These are phyloP conservation scores for Ceratocystis alfenasii DNA, from an alignment of 2,329 filamentous ascomycete species.

Conservation along the genomic window DNA sequence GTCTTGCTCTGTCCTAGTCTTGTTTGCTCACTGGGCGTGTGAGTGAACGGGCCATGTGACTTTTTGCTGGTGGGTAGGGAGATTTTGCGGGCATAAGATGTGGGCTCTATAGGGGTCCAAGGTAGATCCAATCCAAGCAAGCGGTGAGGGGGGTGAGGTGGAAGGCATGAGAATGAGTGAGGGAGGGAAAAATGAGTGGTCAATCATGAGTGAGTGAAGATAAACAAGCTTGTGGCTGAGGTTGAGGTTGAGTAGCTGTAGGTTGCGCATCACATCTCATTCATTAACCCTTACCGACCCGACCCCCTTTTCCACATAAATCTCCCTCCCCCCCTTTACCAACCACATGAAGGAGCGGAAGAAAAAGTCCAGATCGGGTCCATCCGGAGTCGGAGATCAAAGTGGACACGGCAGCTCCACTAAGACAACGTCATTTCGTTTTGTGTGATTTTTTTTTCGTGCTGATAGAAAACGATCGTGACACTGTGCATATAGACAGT, in stretches of 20 bases:
- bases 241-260: background rate
- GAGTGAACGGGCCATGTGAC: constrained; percentile 1
- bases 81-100: background rate
- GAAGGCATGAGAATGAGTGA: background rate
- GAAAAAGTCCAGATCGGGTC: constrained; percentile 8
- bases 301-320: background rate
- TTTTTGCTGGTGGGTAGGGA: background rate
- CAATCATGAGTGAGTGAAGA: background rate
- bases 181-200: background rate
- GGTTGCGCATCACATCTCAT: background rate
- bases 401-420: constrained; percentile 10
- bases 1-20: background rate
- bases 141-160: background rate
- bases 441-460: background rate
- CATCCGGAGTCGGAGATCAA: constrained; percentile 17
- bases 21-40: background rate
- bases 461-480: constrained; percentile 8
- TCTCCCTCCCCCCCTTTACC: background rate
- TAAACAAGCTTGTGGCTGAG: background rate
- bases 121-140: background rate
- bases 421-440: constrained; percentile 9
- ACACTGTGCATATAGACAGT: constrained; percentile 4
- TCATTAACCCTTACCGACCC: background rate
- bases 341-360: background rate
- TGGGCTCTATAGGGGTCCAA: background rate